A percentile compares a stretch with the other conserved stretches of the same genome.
phyloP scores from a whole-genome alignment of 225 moss, liverwort and hornwort species.

The Bryoerythrophyllum caledonicum region DNA sequence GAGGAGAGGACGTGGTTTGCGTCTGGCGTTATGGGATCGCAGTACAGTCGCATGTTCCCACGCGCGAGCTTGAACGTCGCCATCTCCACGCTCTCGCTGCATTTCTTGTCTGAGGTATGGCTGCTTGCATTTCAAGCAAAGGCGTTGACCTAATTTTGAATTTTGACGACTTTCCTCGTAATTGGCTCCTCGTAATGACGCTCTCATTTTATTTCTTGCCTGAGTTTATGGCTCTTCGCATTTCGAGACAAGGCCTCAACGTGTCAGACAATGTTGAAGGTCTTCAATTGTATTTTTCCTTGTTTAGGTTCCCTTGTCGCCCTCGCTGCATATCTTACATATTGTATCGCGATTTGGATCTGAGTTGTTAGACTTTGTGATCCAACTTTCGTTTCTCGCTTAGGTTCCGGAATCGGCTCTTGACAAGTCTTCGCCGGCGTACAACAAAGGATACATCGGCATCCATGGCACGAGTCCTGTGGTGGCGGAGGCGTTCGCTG shows the following conservation, averaged over 20 bases:
- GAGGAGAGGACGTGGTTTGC: conserved; percentile 47
- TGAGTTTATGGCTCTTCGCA: too few relatives aligned
- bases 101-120: conserved; percentile 53
- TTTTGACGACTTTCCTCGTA: not conserved
- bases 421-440: conserved; percentile 53
- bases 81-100: conserved; percentile 44
- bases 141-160: not conserved
- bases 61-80: conserved; percentile 44
- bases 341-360: too few relatives aligned
- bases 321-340: too few relatives aligned
- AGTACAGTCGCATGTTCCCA: conserved; percentile 55
- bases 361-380: too few relatives aligned
- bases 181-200: conserved; percentile 34
- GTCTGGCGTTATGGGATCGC: conserved; percentile 48
- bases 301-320: too few relatives aligned
- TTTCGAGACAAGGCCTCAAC: too few relatives aligned
- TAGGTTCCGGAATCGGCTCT: conserved; percentile 46
- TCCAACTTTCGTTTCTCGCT: not conserved
- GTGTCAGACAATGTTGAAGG: too few relatives aligned
- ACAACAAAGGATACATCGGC: conserved; percentile 47
- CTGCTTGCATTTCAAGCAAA: not conserved
- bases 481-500: conserved; percentile 39
- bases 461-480: conserved; percentile 29
- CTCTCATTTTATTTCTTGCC: conserved; percentile 12
- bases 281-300: too few relatives aligned